Conservation (phyloP, 2,329 filamentous ascomycete species). For the Colletotrichum cordylinicola region DNA sequence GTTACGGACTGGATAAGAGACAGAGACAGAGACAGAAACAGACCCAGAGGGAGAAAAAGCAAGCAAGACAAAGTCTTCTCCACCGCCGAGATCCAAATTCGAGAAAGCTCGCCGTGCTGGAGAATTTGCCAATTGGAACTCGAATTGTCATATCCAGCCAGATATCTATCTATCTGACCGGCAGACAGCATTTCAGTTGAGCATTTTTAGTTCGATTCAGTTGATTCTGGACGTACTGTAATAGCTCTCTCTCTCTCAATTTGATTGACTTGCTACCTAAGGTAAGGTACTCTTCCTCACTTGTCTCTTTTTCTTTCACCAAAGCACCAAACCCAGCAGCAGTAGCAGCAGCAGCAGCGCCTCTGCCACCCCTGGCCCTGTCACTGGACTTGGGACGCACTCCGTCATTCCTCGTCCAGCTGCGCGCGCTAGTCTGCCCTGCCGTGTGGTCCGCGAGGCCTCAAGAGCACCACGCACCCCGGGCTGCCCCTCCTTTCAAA, state of each 20-base stretch:
- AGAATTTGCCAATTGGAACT: background rate
- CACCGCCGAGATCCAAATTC: background rate
- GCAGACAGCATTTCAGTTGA: background rate
- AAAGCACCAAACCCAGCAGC: background rate
- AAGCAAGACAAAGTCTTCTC: background rate
- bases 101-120: background rate
- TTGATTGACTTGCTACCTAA: background rate
- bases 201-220: background rate
- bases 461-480: constrained; percentile 8
- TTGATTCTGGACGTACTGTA: background rate
- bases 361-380: background rate
- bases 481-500: constrained; percentile 12
- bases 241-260: background rate
- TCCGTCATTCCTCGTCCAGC: constrained; percentile 22
- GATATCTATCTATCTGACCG: background rate
- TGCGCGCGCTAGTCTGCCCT: constrained; percentile 21
- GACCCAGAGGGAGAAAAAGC: background rate
- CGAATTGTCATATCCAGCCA: background rate
- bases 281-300: background rate
- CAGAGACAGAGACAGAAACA: background rate
- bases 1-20: background rate
- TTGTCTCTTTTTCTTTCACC: background rate
- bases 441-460: constrained; percentile 21
- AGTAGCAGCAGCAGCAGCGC: background rate
- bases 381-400: constrained; percentile 17